A percentile compares a stretch with the other conserved stretches of the same genome.
Conservation (phyloP, 2,329 filamentous ascomycete species). For the Diaporthe aspalathi region DNA sequence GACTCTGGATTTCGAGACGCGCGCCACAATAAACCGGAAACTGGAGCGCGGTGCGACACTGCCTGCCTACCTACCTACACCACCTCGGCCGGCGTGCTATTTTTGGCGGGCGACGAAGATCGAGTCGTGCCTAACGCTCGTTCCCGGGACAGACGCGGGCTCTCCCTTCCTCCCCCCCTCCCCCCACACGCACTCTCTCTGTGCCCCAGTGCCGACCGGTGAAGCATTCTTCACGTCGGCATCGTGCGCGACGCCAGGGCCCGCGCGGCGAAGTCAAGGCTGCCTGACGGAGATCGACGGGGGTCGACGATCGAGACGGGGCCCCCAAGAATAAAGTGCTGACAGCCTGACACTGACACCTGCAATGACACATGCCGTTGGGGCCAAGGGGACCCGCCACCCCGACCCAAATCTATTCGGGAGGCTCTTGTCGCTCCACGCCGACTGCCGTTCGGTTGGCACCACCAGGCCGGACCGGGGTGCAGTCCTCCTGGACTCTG, state of each 20-base stretch:
- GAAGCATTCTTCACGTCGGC: conserved; percentile 16
- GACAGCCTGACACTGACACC: conserved; percentile 33
- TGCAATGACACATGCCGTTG: conserved; percentile 29
- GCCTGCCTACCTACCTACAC: not conserved
- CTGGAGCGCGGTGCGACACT: conserved; percentile 29
- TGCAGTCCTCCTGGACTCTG: not conserved
- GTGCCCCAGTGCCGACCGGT: conserved; percentile 27
- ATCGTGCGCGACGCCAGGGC: not conserved
- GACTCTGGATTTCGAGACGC: conserved; percentile 13
- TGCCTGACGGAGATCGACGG: conserved; percentile 24
- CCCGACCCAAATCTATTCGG: conserved; percentile 2
- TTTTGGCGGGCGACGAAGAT: conserved; percentile 12
- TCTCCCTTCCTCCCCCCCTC: too few relatives aligned
- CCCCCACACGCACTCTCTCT: conserved; percentile 14
- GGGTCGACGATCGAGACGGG: not conserved
- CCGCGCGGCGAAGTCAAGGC: conserved; percentile 3
- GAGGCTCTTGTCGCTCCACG: conserved; percentile 30
- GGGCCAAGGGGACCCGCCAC: conserved; percentile 10
- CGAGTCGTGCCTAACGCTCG: not conserved
- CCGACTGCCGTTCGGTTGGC: conserved; percentile 31
- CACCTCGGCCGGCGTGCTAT: conserved; percentile 5
- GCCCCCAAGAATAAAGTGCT: conserved; percentile 14
- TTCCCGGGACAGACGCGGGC: conserved; percentile 12
- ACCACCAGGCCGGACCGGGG: conserved; percentile 20
- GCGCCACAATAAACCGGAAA: conserved; percentile 38